Evolutionary conservation across 2,329 filamentous ascomycete species (phyloP).

Genomic region (Phialocephala sp.): DNA sequence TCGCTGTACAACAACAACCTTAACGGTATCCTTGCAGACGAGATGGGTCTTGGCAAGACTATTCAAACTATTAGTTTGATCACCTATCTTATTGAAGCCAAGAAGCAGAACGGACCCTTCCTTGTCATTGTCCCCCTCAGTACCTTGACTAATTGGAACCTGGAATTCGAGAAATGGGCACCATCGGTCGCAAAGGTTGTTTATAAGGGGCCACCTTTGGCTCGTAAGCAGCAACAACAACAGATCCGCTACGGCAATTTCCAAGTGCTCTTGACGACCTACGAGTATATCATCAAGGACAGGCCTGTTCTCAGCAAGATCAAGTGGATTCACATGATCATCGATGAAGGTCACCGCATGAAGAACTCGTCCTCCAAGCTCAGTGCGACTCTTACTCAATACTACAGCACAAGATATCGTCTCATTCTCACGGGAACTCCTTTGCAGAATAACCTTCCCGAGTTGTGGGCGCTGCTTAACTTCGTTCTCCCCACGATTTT

Average conservation of each 20-base stretch:
- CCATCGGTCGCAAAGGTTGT: constrained; percentile 85
- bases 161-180: constrained; percentile 99
- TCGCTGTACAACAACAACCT: constrained; percentile 99
- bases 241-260: constrained; percentile 94
- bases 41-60: constrained; percentile 99
- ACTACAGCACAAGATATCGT: constrained; percentile 93
- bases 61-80: constrained; percentile 99
- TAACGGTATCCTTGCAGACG: constrained; percentile 96
- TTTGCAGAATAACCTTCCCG: constrained; percentile 93
- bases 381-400: constrained; percentile 90
- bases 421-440: constrained; percentile 97
- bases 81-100: constrained; percentile 95
- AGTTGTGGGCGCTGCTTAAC: constrained; percentile 97
- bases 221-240: constrained; percentile 88
- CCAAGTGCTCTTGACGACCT: constrained; percentile 95
- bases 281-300: constrained; percentile 99
- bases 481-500: constrained; percentile 98
- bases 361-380: constrained; percentile 98
- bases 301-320: constrained; percentile 94
- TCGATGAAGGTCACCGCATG: constrained; percentile 99
- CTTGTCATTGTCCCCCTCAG: constrained; percentile 96
- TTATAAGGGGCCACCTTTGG: constrained; percentile 92
- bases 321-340: constrained; percentile 99
- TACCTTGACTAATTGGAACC: constrained; percentile 97
- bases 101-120: constrained; percentile 89